phyloP scores from a whole-genome alignment of 2,329 filamentous ascomycete species.

The Alternaria viburni region DNA sequence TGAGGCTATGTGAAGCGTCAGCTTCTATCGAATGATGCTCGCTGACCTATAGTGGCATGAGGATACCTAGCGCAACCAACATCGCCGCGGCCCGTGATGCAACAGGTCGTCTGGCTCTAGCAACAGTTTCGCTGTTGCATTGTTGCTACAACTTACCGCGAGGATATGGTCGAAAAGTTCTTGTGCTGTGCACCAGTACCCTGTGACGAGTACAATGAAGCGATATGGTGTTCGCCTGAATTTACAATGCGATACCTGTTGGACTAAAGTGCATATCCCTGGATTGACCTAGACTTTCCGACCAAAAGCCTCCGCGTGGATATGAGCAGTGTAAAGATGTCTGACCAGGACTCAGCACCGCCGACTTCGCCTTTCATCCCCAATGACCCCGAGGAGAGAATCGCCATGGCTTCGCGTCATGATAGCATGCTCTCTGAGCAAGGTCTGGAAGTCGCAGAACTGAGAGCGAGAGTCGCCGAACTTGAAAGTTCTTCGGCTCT shows the following conservation, averaged over 20 bases:
- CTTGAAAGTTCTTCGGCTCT: background rate
- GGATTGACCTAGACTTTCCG: background rate
- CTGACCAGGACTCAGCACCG: background rate
- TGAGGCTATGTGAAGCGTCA: background rate
- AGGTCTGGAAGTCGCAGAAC: background rate
- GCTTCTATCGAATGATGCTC: background rate
- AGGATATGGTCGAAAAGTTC: background rate
- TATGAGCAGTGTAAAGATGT: background rate
- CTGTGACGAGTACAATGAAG: background rate
- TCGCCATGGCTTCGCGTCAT: background rate
- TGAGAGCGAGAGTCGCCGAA: background rate
- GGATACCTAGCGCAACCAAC: background rate
- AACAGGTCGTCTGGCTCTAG: background rate
- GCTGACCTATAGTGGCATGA: background rate
- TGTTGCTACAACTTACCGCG: background rate
- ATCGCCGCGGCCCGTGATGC: background rate
- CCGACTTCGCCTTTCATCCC: background rate
- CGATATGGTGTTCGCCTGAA: background rate
- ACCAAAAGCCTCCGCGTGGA: background rate
- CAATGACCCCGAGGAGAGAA: background rate
- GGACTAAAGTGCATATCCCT: background rate
- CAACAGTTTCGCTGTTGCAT: background rate
- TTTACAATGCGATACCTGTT: background rate
- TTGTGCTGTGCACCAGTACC: background rate
- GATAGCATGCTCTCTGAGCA: background rate